phyloP scores from a whole-genome alignment of 75 land plant species.

The Cryptomeria japonica region DNA sequence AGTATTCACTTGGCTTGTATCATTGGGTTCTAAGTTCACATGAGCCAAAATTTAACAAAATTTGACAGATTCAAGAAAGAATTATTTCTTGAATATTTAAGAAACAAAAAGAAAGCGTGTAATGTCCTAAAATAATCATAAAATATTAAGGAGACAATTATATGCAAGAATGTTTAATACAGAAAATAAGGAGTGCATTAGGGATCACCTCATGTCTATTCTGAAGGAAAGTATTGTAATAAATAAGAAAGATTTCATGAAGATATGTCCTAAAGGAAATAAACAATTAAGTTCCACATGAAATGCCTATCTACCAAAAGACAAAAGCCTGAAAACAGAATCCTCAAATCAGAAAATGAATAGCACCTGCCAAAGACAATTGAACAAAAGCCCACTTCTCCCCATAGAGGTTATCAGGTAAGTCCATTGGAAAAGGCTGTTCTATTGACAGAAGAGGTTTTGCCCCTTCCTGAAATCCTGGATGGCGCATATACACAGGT shows the following conservation, averaged over 20 bases:
- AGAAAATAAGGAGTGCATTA: background rate
- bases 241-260: background rate
- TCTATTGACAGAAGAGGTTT: slow-evolving; percentile 73
- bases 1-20: background rate
- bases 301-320: background rate
- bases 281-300: background rate
- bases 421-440: slow-evolving; percentile 76
- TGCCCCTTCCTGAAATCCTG: slow-evolving; percentile 92
- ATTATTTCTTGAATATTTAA: background rate
- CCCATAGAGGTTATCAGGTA: slow-evolving; percentile 85
- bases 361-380: slow-evolving; percentile 76
- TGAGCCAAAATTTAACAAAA: background rate
- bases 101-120: background rate
- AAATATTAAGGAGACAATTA: background rate
- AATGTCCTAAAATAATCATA: background rate
- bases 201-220: background rate
- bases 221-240: background rate
- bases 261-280: background rate
- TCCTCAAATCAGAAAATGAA: background rate
- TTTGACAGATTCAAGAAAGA: background rate
- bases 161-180: background rate
- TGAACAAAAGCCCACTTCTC: slow-evolving; percentile 99
- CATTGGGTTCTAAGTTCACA: background rate
- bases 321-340: background rate
- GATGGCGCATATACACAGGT: slow-evolving; percentile 83